Conservation (phyloP, 495 filamentous ascomycete genomes). For the Xylaria scruposa region DNA sequence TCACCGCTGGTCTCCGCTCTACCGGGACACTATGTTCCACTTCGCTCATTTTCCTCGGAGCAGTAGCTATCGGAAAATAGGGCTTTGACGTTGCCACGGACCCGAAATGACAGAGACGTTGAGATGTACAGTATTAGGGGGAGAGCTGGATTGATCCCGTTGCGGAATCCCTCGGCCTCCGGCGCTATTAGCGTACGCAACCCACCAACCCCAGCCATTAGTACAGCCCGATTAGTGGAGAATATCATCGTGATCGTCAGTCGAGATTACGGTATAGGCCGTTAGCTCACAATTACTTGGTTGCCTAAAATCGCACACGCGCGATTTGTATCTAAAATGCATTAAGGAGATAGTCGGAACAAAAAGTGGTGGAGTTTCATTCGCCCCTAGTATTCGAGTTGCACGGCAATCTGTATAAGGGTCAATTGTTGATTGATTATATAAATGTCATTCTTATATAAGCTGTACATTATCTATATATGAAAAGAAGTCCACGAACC, state of each 20-base stretch:
- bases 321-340: too few species aligned
- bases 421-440: too few species aligned
- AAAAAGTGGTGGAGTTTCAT: not conserved
- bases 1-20: constrained; percentile 38
- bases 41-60: constrained; percentile 28
- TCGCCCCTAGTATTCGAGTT: too few species aligned
- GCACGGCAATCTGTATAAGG: too few species aligned
- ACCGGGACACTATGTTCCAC: constrained; percentile 20
- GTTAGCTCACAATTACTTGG: not conserved
- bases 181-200: not conserved
- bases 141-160: not conserved
- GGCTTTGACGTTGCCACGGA: not conserved
- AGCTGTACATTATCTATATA: too few species aligned
- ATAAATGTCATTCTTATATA: too few species aligned
- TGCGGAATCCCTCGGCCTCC: constrained; percentile 35
- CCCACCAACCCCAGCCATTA: not conserved
- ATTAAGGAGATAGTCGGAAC: not conserved
- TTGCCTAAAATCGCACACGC: too few species aligned
- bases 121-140: not conserved
- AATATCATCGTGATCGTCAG: not conserved
- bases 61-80: not conserved
- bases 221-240: constrained; percentile 10
- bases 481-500: too few species aligned
- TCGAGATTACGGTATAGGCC: not conserved
- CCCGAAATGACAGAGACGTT: not conserved